Evolutionary conservation across 768 basidiomycete species (phyloP), one percentile per base, ranked within the genome.

Genomic region (Mycena albidolilacea): DNA sequence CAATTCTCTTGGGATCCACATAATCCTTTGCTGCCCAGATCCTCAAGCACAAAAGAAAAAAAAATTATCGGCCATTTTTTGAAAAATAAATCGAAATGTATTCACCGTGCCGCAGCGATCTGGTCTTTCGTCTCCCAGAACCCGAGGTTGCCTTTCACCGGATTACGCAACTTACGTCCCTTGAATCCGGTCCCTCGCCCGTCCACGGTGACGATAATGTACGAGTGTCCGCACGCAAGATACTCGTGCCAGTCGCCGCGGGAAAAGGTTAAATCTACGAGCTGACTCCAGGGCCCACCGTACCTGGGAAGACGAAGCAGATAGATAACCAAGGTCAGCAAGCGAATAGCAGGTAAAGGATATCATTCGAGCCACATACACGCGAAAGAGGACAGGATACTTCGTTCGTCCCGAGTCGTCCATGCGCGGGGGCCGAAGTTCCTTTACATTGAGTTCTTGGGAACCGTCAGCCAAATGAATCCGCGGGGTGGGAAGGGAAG

Each of bases 371-470:
- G 60, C 38, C 39, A 82, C 87, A 77, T 80, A 97, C 90, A 97
- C 95, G 55, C 89, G 86, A 86, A 99, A 96, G 38, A 99, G 85
- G 23, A 98, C 96, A 1, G 98, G 95, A 79, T 99, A 99, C 81
- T 97, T 97, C 10, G 93, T 95, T 55, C 95, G 91, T n/a, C 98
- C 98, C 23, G 95, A 93, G 77, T 94, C 92, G 77, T 99, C 98
- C 92, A 99, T 94, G 70, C 89, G 87, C 5, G 96, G 96, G 19
- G 98, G 98, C 17, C 95, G 90, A 76, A 97, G 89, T 84, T 98
- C 97, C 78, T 94, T 88, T 67, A 95, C 94, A 81, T 98, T 98
- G 67, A 98, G 84, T 78, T 95, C 96, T 97, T 77, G 39, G 23
- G 69, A 61, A 72, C 67, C 64, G 68, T 78, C 71, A 81, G 75